Conservation (phyloP, 1,139 yeast species). For the Saccharomyces hybrid region DNA sequence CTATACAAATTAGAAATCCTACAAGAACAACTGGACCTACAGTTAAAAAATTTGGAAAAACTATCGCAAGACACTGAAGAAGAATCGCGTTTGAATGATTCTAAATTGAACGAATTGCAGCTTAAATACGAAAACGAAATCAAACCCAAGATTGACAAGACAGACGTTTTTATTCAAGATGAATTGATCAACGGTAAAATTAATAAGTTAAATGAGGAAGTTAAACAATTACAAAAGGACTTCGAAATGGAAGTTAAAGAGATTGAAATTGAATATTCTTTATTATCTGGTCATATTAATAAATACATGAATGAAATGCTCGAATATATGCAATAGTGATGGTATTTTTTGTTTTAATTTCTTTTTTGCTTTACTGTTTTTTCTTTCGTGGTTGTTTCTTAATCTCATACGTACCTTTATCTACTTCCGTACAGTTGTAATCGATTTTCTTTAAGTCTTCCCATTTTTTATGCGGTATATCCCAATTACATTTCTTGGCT, state of each 20-base stretch:
- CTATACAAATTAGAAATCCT: conserved; percentile 20
- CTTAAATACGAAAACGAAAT: conserved; percentile 22
- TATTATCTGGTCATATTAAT: conserved; percentile 24
- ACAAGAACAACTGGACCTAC: conserved; percentile 22
- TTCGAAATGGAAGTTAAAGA: conserved; percentile 22
- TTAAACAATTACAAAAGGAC: conserved; percentile 14
- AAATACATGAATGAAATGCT: conserved; percentile 26
- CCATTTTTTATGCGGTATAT: no score
- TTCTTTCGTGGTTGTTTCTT: no score
- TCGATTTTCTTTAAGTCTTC: no score
- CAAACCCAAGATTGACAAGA: conserved; percentile 18
- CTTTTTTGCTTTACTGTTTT: no score
- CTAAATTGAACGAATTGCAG: conserved; percentile 16
- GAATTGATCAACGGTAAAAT: conserved; percentile 22
- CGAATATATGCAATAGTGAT: conserved; percentile 9
- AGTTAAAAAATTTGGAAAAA: conserved; percentile 14
- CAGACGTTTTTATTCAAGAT: conserved; percentile 22
- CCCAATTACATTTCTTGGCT: no score
- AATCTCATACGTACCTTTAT: no score
- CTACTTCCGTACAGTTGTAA: no score
- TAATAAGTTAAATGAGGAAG: conserved; percentile 18
- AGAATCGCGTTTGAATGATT: conserved; percentile 13
- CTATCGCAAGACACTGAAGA: conserved; percentile 7
- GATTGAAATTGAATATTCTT: conserved; percentile 26
- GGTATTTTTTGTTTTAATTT: background rate